Base-by-base conservation (phyloP, 1,284 basidiomycete species). In the Flammula alnicola region DNA sequence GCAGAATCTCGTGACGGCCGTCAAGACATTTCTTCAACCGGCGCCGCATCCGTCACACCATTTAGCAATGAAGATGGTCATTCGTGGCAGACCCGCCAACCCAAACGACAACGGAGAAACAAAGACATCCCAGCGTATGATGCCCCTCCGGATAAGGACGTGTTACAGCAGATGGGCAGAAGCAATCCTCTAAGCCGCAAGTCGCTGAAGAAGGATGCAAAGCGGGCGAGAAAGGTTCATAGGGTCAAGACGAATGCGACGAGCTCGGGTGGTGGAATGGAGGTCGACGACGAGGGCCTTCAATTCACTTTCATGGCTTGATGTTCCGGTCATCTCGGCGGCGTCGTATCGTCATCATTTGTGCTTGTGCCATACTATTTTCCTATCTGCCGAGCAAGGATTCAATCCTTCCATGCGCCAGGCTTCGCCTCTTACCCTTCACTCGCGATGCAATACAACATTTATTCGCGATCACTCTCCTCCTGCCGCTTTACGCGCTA, bases 171-270 rank as follows among this genome's bases (percentile, higher is more conserved):
- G 57, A 80, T 79, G 74, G 77, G 74, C 11, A 61, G 59, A 41
- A 71, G 75, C 43, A 86, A 86, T 58, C 83, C 84, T 10, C 60
- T 87, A 50, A 80, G 74, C 45, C 69, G 84, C 45, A 75, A 70
- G 57, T 68, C 73, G 51, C 59, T 87, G 55, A 88, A 86, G 69
- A 75, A 70, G 59, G 83, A 83, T 32, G 77, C 78, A 49, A 88
- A 86, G 68, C 71, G 72, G 52, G 78, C 76, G 22, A 72, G 79
- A 56, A 79, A 79, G 59, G 76, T 76, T 9, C 62, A 66, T 44
- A 63, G 69, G 47, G 54, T 59, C 5, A 12, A 47, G 12, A 42
- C 54, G 31, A 52, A 56, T 36, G 57, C 53, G 29, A 10, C 39
- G 2, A 11, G 41, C 29, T 27, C 44, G 23, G 37, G 36, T 20